phyloP scores from a whole-genome alignment of 306 rosid species.

The Pyrus bretschneideri region DNA sequence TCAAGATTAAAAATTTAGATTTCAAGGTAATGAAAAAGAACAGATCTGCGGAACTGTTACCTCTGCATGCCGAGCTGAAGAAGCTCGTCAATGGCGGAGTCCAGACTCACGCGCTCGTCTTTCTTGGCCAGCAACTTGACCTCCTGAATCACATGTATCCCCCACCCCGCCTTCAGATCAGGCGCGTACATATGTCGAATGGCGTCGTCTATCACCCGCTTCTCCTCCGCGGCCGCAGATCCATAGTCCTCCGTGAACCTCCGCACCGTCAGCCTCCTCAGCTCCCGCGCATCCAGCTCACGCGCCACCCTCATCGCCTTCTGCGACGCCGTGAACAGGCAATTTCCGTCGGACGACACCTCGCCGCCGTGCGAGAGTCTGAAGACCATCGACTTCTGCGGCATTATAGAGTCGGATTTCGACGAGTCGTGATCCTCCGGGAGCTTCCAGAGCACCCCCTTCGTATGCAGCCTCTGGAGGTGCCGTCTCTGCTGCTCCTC shows the following conservation, averaged over 20 bases:
- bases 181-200: slow-evolving; percentile 83
- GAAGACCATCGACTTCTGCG: slow-evolving; percentile 62
- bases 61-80: slow-evolving; percentile 83
- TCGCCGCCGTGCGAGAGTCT: slow-evolving; percentile 89
- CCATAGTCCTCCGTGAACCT: slow-evolving; percentile 72
- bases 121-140: slow-evolving; percentile 86
- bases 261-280: slow-evolving; percentile 71
- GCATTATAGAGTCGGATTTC: background rate
- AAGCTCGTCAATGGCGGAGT: slow-evolving; percentile 78
- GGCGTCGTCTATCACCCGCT: slow-evolving; percentile 49
- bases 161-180: slow-evolving; percentile 92
- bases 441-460: slow-evolving; percentile 89
- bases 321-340: slow-evolving; percentile 79
- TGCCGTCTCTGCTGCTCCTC: slow-evolving; percentile 86
- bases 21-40: background rate
- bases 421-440: slow-evolving; percentile 39
- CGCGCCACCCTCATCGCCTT: slow-evolving; percentile 62
- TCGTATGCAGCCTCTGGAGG: slow-evolving; percentile 63
- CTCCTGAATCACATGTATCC: slow-evolving; percentile 91
- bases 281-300: slow-evolving; percentile 58
- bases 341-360: slow-evolving; percentile 92
- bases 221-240: slow-evolving; percentile 53
- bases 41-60: slow-evolving; percentile 30
- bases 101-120: slow-evolving; percentile 62
- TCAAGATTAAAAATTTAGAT: background rate